A percentile compares a stretch with the other conserved stretches of the same genome.
These are phyloP conservation scores for Curvularia lunata DNA, from an alignment of 2,329 filamentous ascomycete species.

Conservation along the genomic window DNA sequence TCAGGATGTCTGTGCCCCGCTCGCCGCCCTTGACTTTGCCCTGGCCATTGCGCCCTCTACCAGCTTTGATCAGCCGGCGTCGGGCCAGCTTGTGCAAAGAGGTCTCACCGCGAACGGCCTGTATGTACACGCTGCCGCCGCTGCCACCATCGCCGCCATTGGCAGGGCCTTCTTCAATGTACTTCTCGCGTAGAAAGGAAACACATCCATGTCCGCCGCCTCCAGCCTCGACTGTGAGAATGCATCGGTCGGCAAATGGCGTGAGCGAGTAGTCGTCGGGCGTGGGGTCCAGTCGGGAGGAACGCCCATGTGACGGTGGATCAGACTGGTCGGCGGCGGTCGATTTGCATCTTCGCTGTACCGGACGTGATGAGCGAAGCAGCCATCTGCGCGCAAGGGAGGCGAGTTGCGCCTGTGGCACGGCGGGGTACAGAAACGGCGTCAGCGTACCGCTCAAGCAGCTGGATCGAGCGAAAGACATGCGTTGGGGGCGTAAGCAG, in stretches of 20 bases:
- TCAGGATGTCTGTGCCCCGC: conserved; percentile 83
- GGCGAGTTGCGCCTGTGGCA: conserved; percentile 36
- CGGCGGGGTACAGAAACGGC: conserved; percentile 55
- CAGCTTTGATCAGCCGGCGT: conserved; percentile 74
- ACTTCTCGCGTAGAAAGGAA: conserved; percentile 91
- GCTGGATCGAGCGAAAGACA: conserved; percentile 39
- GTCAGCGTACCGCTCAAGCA: conserved; percentile 48
- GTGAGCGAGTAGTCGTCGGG: conserved; percentile 84
- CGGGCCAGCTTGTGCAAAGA: conserved; percentile 90
- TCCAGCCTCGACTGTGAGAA: conserved; percentile 77
- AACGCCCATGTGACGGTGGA: conserved; percentile 20
- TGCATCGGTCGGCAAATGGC: conserved; percentile 86
- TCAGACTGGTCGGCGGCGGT: conserved; percentile 21
- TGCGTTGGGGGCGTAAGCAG: conserved; percentile 23
- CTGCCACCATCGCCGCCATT: conserved; percentile 95
- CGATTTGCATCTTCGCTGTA: conserved; percentile 39
- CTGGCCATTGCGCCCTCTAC: conserved; percentile 77
- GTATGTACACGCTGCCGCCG: conserved; percentile 92
- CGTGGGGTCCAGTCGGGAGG: conserved; percentile 69
- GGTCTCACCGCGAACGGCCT: conserved; percentile 88
- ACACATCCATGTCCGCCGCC: conserved; percentile 90
- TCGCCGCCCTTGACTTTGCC: conserved; percentile 76
- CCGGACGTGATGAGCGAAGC: conserved; percentile 20
- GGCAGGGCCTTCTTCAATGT: conserved; percentile 82
- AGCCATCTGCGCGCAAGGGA: conserved; percentile 30